Evolutionary conservation across 257 asterid species (phyloP), one percentile per base, ranked within the genome.

Genomic region (Lycium ferocissimum): DNA sequence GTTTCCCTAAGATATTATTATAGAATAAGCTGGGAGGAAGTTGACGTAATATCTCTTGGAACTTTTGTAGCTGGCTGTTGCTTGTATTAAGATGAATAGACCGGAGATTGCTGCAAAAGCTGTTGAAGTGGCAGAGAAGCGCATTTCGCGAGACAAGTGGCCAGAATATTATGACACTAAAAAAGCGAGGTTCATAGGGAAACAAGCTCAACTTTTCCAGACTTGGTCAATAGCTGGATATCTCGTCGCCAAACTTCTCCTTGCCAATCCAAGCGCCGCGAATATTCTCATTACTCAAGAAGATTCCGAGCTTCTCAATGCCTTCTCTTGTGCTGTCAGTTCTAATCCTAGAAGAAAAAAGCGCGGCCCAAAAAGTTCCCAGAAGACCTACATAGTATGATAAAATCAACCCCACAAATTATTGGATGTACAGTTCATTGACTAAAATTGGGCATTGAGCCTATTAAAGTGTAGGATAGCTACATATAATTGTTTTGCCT

Each of bases 171-270:
- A 93, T 2, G 97, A 93, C 85, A 92, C 95, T 38, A 92, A 93
- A 85, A 87, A 83, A 69, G 97, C 90, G 73, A 86, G 95, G 88
- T 92, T 93, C 83, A 89, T 93, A 0, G 97, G 97, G 20, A 93
- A 93, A 89, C 93, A 93, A 86, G 90, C 97, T 1, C 92, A 85
- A 20, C 90, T 91, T 47, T 91, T 81, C 84, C 97, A 93, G 85
- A 93, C 97, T 18, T 93, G 95, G 97, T 91, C 94, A 11, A 93
- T 93, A 83, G 97, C 95, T 40, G 97, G 97, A 83, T 93, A 92
- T 84, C 94, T 93, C 10, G 95, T 92, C 1, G 76, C 97, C 22
- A 93, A 93, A 45, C 92, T 79, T n/a, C 91, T 93, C 22, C 94
- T 93, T 82, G 80, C 89, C 45, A 84, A 92, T 81, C 95, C 95